A percentile compares a stretch with the other conserved stretches of the same genome.
Conservation (phyloP, 169 alveolate genomes). For the Babesia sp. region DNA sequence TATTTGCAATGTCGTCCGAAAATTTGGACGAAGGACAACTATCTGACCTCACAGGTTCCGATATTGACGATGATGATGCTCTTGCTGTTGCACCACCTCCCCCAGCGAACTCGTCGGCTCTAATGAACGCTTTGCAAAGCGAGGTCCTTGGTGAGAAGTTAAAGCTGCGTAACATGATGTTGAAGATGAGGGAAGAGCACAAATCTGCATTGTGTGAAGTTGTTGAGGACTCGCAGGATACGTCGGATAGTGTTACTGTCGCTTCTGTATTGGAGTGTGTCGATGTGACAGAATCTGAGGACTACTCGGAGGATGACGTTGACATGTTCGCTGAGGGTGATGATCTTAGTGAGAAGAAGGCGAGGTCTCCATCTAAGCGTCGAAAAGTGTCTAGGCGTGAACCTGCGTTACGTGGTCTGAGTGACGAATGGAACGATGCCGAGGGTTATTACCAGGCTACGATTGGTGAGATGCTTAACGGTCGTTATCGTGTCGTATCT, state of each 20-base stretch:
- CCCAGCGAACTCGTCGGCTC: background rate
- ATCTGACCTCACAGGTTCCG: conserved; percentile 8
- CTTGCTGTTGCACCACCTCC: background rate
- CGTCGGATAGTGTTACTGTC: too few species aligned
- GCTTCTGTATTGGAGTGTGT: too few species aligned
- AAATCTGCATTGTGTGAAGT: conserved; percentile 53
- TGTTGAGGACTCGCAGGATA: background rate
- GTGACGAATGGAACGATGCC: conserved; percentile 81
- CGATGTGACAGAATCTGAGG: too few species aligned
- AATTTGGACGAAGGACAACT: background rate
- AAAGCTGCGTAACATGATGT: conserved; percentile 70
- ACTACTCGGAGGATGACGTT: conserved; percentile 54
- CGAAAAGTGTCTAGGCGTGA: conserved; percentile 11
- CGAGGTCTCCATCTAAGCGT: background rate
- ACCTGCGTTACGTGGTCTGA: conserved; percentile 59
- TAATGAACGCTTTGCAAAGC: conserved; percentile 56
- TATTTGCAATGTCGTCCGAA: conserved; percentile 24
- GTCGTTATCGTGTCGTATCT: conserved; percentile 81
- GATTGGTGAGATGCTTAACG: conserved; percentile 86
- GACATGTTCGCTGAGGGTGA: conserved; percentile 57
- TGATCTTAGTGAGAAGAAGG: background rate
- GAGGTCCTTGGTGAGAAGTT: conserved; percentile 69
- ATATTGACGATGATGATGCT: conserved; percentile 26
- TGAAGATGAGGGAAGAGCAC: conserved; percentile 70
- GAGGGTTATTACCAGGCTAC: conserved; percentile 82